Base-by-base conservation (phyloP, 805 yeast genomes). In the Starmerella ratchasimensis region DNA sequence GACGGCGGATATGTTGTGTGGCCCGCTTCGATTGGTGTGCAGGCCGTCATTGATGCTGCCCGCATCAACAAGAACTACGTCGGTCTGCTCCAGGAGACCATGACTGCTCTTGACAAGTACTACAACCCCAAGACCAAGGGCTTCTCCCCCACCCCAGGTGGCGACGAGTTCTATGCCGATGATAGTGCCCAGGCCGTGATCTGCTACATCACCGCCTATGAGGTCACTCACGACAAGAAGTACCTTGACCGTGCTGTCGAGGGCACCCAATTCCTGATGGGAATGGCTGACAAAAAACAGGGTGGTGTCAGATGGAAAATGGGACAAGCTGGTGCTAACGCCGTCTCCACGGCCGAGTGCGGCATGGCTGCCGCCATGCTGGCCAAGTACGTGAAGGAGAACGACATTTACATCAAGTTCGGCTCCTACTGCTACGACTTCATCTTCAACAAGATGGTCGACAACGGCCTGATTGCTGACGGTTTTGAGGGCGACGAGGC, bases 151-250 rank as follows among this genome's bases (percentile, higher is more conserved):
- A 74, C 76, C 4, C 74, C 71, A 50, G 68, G 74, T 50, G 62
- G 62, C 36, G 67, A 68, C 17, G 83, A 77, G 53, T 71, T 77
- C 28, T 76, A 76, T 54, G 73, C 73, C 44, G 83, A 77, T 50
- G 86, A 77, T 50, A 79, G 76, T 52, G 86, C 84, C 2, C 86
- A 77, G 53, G 72, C 76, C 11, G 76, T 79, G 13, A 63, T 74
- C 48, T 77, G 76, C 3, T 61, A 74, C 47, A 59, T 78, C 40
- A 67, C 74, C 3, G 80, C 80, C 2, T 76, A 72, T 50, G 83
- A 76, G 50, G 80, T 73, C 18, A 74, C 82, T 1, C 69, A 68
- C 1, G 69, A 75, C 44, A 59, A 59, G 46, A 59, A 60, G 32
- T 72, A 63, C 50, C 59, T 77, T 43, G 72, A 68, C 46, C 61